Conservation (phyloP, 768 basidiomycete species). For the Leccinum subgranulosum region DNA sequence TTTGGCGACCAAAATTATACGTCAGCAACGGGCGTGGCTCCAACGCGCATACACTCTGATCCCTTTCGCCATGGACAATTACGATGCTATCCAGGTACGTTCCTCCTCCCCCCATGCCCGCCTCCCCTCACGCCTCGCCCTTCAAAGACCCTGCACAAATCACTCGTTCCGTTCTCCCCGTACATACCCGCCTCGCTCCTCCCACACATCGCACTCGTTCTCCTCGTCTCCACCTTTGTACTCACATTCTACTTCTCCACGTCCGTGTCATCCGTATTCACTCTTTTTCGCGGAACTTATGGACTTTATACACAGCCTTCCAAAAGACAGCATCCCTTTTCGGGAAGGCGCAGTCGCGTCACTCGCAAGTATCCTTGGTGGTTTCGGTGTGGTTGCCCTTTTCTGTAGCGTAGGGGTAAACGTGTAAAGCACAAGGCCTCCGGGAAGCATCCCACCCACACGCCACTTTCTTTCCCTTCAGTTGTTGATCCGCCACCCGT, state of each 20-base stretch:
- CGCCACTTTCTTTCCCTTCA: constrained; percentile 26
- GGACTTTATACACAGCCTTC: constrained; percentile 50
- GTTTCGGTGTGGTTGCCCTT: constrained; percentile 85
- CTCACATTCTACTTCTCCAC: constrained; percentile 91
- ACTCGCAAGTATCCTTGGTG: constrained; percentile 74
- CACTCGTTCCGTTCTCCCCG: constrained; percentile 70
- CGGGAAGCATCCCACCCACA: not conserved
- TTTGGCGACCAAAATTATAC: constrained; percentile 46
- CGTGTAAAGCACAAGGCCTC: constrained; percentile 24
- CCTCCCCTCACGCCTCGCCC: constrained; percentile 3
- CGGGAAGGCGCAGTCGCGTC: constrained; percentile 70
- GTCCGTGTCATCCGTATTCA: constrained; percentile 39
- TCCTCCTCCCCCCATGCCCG: not conserved
- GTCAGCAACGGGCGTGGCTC: constrained; percentile 35
- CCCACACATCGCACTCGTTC: constrained; percentile 70
- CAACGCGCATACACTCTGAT: not conserved
- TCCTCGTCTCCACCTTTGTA: constrained; percentile 73
- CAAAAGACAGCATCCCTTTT: constrained; percentile 63
- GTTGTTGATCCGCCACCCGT: constrained; percentile 84
- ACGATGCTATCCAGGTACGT: constrained; percentile 53
- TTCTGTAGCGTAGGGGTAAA: constrained; percentile 45
- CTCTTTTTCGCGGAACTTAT: constrained; percentile 2
- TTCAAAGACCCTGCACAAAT: constrained; percentile 56
- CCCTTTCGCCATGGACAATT: constrained; percentile 45
- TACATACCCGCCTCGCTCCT: constrained; percentile 63